A percentile compares a stretch with the other conserved stretches of the same genome.
phyloP scores from a whole-genome alignment of 805 yeast genomes.

The Kodamaea jinghongensis region DNA sequence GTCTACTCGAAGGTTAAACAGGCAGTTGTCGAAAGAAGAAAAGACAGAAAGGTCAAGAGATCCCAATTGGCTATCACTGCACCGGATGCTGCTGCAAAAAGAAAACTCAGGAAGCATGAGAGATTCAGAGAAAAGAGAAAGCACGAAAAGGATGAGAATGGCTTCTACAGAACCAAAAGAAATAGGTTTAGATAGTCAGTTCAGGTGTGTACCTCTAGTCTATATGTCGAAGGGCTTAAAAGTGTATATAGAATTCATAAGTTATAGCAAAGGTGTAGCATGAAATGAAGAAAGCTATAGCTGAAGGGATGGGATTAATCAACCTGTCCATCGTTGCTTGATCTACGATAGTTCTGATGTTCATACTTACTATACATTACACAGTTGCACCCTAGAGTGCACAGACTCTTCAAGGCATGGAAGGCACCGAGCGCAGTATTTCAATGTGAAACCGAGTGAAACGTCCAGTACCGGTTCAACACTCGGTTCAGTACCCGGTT shows the following conservation, averaged over 20 bases:
- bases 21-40: slow-evolving; percentile 57
- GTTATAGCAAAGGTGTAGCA: background rate
- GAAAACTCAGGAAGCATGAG: slow-evolving; percentile 73
- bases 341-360: background rate
- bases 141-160: slow-evolving; percentile 71
- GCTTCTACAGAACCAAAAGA: slow-evolving; percentile 66
- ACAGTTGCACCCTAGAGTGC: too few species aligned
- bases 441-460: too few species aligned
- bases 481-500: too few species aligned
- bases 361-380: too few species aligned
- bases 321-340: background rate
- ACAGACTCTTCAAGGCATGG: too few species aligned
- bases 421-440: too few species aligned
- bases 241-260: background rate
- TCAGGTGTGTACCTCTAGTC: background rate
- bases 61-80: slow-evolving; percentile 72
- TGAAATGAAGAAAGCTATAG: background rate
- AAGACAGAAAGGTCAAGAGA: slow-evolving; percentile 71
- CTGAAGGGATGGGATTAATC: too few species aligned
- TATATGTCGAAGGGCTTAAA: background rate
- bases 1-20: slow-evolving; percentile 64
- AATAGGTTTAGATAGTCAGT: slow-evolving; percentile 28
- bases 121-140: slow-evolving; percentile 75
- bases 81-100: slow-evolving; percentile 79
- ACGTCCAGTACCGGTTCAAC: too few species aligned